Base-by-base conservation (phyloP, 2,329 filamentous ascomycete genomes). In the Phoma sp. region DNA sequence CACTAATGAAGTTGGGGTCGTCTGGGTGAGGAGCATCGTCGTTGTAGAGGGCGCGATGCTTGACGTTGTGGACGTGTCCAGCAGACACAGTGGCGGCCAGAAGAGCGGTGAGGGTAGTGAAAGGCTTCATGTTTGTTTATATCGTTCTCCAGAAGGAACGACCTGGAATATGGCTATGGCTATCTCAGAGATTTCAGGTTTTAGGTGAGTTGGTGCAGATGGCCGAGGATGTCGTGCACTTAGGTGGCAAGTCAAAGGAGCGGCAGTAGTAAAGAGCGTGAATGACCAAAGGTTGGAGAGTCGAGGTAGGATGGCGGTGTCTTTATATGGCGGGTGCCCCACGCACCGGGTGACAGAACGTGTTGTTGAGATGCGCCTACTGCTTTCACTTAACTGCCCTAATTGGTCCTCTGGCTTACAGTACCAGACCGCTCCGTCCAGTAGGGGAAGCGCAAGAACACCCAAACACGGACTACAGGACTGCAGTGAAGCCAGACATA, bases 1-100 rank as follows among this genome's bases (percentile, higher is more conserved):
- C 61, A 40, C 61, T 62, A 39, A 72, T 67, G 65, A 74, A 73
- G 34, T 67, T 63, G 10, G 52, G 40, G 50, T 74, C 71, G 32
- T 67, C 52, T 15, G 61, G 59, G 18, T 61, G 57, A 25, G 72
- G 72, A 38, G 64, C 61, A 15, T 56, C 54, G 36, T 60, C 59
- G 26, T 59, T 59, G 34, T 56, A 47, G 36, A 66, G 59, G 6
- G 45, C 56, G 37, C 65, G 64, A 14, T 47, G 40, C 48, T 47
- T 47, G 47, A 65, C 47, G 21, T 57, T 42, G 18, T 53, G 34
- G 7, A 61, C 42, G 5, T 68, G 69, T 20, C 59, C 66, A 46
- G 69, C 68, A 21, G 61, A 46, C 11, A 54, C 65, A 23, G 54
- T 58, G 46, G 63, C 64, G n/a, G 49, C 57, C 20, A 57, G 53